Percentiles rank a stretch among this genome's conserved stretches.
Conservation (phyloP, 257 asterid species). For the Paraleonurus japonicus region DNA sequence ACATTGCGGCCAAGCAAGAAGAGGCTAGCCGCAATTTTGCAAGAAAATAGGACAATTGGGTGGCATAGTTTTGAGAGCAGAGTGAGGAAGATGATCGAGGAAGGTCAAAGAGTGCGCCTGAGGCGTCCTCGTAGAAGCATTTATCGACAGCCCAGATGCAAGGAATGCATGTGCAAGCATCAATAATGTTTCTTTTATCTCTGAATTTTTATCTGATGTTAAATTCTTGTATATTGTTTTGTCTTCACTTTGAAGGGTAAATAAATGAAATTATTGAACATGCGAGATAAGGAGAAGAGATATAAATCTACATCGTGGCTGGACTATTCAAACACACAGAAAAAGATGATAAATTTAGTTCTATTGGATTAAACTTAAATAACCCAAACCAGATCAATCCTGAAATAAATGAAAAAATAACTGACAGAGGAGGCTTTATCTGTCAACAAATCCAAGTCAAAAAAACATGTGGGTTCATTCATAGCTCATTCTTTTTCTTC, state of each 20-base stretch:
- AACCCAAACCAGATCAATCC: slow-evolving; percentile 40
- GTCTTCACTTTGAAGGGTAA: not conserved
- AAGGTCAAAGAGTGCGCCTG: slow-evolving; percentile 60
- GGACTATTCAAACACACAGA: too few species aligned
- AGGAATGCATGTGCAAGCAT: slow-evolving; percentile 77
- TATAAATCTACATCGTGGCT: too few species aligned
- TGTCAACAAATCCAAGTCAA: slow-evolving; percentile 27
- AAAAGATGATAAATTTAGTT: not conserved
- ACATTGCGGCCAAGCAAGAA: slow-evolving; percentile 81
- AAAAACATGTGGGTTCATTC: slow-evolving; percentile 14
- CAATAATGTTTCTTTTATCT: not conserved
- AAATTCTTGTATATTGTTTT: not conserved
- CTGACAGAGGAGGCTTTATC: slow-evolving; percentile 45
- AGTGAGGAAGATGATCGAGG: slow-evolving; percentile 75
- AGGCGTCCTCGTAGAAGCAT: slow-evolving; percentile 55
- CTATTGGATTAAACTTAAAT: slow-evolving; percentile 48
- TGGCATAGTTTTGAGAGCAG: slow-evolving; percentile 65
- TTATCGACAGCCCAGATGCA: slow-evolving; percentile 70
- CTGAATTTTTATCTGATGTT: not conserved
- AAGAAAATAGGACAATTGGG: slow-evolving; percentile 48
- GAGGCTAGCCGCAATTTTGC: slow-evolving; percentile 77
- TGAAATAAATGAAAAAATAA: slow-evolving; percentile 45
- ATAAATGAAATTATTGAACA: not conserved
- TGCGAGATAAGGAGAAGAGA: not conserved
- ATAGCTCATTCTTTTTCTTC: slow-evolving; percentile 8